Conservation (phyloP, 495 filamentous ascomycete genomes). For the Aspergillus indologenus region DNA sequence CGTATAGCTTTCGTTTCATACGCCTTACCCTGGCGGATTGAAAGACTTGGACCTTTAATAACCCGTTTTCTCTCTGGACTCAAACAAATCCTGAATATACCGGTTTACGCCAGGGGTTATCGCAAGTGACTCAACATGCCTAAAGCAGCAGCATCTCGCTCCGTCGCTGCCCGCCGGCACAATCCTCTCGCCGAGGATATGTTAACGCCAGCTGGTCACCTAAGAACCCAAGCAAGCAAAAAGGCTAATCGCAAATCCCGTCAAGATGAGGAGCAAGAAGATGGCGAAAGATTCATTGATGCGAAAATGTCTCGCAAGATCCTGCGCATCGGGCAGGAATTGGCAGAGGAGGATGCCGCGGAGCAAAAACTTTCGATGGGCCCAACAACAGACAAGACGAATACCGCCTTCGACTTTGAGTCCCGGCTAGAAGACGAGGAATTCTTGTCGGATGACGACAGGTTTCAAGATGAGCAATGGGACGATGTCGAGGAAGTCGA, state of each 20-base stretch:
- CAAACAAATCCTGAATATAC: not conserved
- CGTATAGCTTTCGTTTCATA: not conserved
- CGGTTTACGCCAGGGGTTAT: not conserved
- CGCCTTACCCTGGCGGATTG: not conserved
- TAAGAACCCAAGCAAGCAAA: slow-evolving; percentile 52
- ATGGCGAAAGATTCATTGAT: slow-evolving; percentile 72
- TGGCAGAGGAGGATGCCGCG: slow-evolving; percentile 70
- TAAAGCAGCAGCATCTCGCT: slow-evolving; percentile 41
- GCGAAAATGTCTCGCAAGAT: slow-evolving; percentile 85
- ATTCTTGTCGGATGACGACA: slow-evolving; percentile 54
- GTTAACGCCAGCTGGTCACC: slow-evolving; percentile 54
- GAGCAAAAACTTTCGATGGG: slow-evolving; percentile 39
- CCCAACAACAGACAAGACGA: slow-evolving; percentile 33
- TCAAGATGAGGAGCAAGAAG: slow-evolving; percentile 54
- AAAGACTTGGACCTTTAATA: too few species aligned
- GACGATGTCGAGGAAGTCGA: slow-evolving; percentile 70
- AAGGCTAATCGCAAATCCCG: slow-evolving; percentile 54
- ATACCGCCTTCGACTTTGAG: slow-evolving; percentile 64
- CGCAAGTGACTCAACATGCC: slow-evolving; percentile 33
- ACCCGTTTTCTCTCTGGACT: not conserved
- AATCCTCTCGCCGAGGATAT: slow-evolving; percentile 74
- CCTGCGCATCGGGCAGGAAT: slow-evolving; percentile 76
- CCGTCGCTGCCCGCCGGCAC: slow-evolving; percentile 51
- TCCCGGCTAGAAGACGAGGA: slow-evolving; percentile 55
- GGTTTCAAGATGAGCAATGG: slow-evolving; percentile 54